Evolutionary conservation across 176 grass and related monocot genomes (phyloP).

Genomic region (Canna indica): DNA sequence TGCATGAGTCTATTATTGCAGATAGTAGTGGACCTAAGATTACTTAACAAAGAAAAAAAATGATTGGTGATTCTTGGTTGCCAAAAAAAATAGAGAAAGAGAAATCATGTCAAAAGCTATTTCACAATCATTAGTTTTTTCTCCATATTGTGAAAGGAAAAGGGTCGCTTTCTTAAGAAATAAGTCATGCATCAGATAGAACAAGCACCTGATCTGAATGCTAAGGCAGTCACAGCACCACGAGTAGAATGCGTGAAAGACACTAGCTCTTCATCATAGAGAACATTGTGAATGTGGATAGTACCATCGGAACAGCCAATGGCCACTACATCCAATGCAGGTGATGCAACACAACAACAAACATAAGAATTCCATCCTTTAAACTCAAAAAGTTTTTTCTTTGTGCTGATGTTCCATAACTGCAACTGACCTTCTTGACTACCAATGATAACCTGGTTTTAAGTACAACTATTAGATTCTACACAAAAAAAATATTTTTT

Average conservation of each 20-base stretch:
- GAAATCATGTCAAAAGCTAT: too few relatives aligned
- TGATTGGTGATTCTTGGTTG: too few relatives aligned
- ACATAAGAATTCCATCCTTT: constrained; percentile 80
- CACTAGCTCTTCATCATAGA: constrained; percentile 63
- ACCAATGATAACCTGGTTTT: constrained; percentile 66
- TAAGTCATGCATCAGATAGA: not conserved
- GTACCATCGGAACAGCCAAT: constrained; percentile 79
- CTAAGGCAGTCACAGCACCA: constrained; percentile 84
- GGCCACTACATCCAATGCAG: constrained; percentile 79
- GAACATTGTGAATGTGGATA: constrained; percentile 86
- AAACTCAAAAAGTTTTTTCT: constrained; percentile 74
- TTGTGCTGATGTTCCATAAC: constrained; percentile 86
- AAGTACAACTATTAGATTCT: not conserved
- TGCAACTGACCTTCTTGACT: constrained; percentile 82
- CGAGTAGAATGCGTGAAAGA: constrained; percentile 85
- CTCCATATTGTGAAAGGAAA: not conserved
- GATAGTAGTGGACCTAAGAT: too few relatives aligned
- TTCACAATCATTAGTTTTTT: too few relatives aligned
- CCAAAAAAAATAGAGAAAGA: too few relatives aligned
- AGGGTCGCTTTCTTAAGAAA: too few relatives aligned
- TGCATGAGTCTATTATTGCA: too few relatives aligned
- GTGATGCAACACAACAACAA: constrained; percentile 68
- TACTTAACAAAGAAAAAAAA: too few relatives aligned
- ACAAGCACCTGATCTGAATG: constrained; percentile 83
- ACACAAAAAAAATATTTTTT: not conserved